phyloP scores from a whole-genome alignment of 1,139 yeast species.

The Blastobotrys elegans region DNA sequence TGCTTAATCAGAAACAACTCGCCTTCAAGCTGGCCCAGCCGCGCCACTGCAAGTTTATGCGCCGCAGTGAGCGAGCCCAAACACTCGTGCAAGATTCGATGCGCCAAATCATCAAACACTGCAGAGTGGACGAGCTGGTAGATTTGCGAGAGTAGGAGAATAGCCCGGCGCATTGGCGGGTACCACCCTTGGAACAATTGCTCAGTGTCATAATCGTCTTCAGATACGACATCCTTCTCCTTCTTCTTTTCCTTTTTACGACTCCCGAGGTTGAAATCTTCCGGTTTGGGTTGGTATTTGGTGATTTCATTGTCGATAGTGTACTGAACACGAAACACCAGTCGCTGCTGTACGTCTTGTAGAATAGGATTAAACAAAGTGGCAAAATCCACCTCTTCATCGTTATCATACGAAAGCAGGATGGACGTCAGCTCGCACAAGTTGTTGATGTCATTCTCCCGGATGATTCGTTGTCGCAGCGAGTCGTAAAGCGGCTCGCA shows the following conservation, averaged over 20 bases:
- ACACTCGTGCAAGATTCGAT: conserved; percentile 77
- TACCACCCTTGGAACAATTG: conserved; percentile 51
- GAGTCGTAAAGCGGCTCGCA: conserved; percentile 75
- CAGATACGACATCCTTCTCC: conserved; percentile 1
- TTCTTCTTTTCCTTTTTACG: conserved; percentile 33
- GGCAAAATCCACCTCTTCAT: conserved; percentile 42
- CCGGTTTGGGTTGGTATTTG: conserved; percentile 60
- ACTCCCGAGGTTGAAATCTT: conserved; percentile 56
- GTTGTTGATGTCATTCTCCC: conserved; percentile 60
- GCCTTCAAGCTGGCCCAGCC: conserved; percentile 50
- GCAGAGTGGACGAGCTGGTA: conserved; percentile 69
- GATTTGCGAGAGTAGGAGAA: conserved; percentile 67
- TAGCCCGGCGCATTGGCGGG: conserved; percentile 68
- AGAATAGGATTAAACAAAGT: conserved; percentile 64
- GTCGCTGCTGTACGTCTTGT: conserved; percentile 71
- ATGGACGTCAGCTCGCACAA: conserved; percentile 74
- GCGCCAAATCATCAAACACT: conserved; percentile 87
- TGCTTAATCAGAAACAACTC: conserved; percentile 68
- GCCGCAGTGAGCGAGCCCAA: conserved; percentile 55
- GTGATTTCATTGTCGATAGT: conserved; percentile 65
- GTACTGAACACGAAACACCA: conserved; percentile 72
- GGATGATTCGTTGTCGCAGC: conserved; percentile 58
- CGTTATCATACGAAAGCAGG: conserved; percentile 65
- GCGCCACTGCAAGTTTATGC: conserved; percentile 39
- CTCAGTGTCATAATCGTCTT: conserved; percentile 19